Evolutionary conservation across 176 grass and related monocot genomes (phyloP).

Genomic region (Carex pumila): DNA sequence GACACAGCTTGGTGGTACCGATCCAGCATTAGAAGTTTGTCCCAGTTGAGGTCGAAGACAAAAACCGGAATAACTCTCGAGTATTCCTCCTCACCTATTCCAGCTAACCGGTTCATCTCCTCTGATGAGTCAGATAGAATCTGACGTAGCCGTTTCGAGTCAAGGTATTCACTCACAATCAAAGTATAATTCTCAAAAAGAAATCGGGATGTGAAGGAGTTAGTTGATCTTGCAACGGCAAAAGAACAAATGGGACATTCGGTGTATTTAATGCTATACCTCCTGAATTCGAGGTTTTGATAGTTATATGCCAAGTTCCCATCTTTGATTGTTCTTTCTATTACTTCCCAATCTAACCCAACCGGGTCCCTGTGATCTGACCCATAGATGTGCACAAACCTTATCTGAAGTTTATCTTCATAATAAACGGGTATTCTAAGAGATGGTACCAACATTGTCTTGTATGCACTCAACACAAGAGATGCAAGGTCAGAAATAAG

Average conservation of each 20-base stretch:
- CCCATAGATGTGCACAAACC: slow-evolving; percentile 80
- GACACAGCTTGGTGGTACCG: slow-evolving; percentile 78
- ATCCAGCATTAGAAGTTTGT: slow-evolving; percentile 69
- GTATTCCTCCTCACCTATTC: slow-evolving; percentile 45
- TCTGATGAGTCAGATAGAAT: slow-evolving; percentile 70
- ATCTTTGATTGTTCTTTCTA: slow-evolving; percentile 59
- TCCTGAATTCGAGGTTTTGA: slow-evolving; percentile 54
- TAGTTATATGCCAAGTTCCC: slow-evolving; percentile 47
- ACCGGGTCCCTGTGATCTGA: slow-evolving; percentile 36
- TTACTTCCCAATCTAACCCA: slow-evolving; percentile 58
- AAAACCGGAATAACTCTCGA: slow-evolving; percentile 65
- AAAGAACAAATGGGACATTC: slow-evolving; percentile 79
- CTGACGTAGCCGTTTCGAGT: slow-evolving; percentile 83
- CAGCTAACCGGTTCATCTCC: slow-evolving; percentile 46
- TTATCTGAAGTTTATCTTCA: slow-evolving; percentile 62
- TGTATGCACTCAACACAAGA: slow-evolving; percentile 68
- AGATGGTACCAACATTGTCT: slow-evolving; percentile 59
- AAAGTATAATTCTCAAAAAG: slow-evolving; percentile 95
- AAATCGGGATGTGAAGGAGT: slow-evolving; percentile 75
- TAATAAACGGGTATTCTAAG: slow-evolving; percentile 83
- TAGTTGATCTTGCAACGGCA: slow-evolving; percentile 48
- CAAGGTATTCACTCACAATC: slow-evolving; percentile 84
- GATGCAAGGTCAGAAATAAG: slow-evolving; percentile 62
- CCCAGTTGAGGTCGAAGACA: slow-evolving; percentile 90
- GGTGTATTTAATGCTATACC: slow-evolving; percentile 41